Base-by-base conservation (phyloP, 495 filamentous ascomycete species). In the Aspergillus sclerotioniger region DNA sequence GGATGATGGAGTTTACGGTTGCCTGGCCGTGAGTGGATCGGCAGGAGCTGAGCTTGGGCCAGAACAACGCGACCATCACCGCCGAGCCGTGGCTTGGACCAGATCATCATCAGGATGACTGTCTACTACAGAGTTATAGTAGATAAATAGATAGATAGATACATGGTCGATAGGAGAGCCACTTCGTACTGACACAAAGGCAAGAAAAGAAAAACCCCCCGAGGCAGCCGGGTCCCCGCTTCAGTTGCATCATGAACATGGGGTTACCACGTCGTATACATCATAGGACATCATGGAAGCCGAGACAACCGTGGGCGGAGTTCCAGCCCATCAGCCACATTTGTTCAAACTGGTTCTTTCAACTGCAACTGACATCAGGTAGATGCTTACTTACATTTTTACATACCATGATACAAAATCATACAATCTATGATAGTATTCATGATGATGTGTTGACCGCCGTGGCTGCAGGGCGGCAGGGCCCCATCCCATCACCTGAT, bases 231-330 rank as follows among this genome's bases (percentile, higher is more conserved):
- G 25, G 33, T 35, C 33, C 37, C 37, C 37, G 37, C 37, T 49
- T 7, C 17, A 33, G 32, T 58, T 52, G 21, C 56, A 58, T 58
- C 56, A 58, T 52, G 39, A 21, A 31, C 16, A 48, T 4, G 33
- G 16, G 47, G 20, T 49, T 28, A 35, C 19, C 19, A 17, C 45
- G 45, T 60, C 58, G 37, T 50, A 32, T 28, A 60, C 58, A 60
- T 60, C 58, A 60, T 60, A 21, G 32, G 8, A 60, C 58, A 60
- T 60, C 58, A 60, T 60, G 10, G 58, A 54, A 13, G 13, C 31
- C 33, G 35, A 19, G 15, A 31, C 31, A 51, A 6, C 56, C 56
- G 56, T 45, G 48, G 48, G 37, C 37, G 37, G 37, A 41, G 37
- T n/a, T 39, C 37, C 12, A 41, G 37, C 37, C 35, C 37, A 41